Percentiles rank a stretch among this genome's conserved stretches.
Conservation (phyloP, 2,329 filamentous ascomycete species). For the Macrophomina tecta region DNA sequence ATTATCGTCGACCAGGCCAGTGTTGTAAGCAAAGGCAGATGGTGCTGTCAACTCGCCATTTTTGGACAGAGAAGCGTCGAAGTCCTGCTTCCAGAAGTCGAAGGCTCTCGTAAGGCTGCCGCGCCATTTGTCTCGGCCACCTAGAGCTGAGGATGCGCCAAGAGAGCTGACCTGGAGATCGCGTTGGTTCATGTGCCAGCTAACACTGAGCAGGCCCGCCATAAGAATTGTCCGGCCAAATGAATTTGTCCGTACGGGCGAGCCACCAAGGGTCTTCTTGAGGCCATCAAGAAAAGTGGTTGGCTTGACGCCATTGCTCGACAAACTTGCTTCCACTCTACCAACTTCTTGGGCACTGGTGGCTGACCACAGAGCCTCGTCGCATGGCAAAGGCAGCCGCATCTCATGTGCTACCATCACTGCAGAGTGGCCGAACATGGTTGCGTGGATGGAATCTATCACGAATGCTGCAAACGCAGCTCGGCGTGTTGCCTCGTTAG, state of each 20-base stretch:
- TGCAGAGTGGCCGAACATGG: slow-evolving; percentile 96
- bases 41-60: slow-evolving; percentile 45
- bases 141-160: slow-evolving; percentile 78
- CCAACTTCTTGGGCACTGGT: slow-evolving; percentile 86
- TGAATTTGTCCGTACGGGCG: slow-evolving; percentile 86
- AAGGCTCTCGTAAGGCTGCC: slow-evolving; percentile 84
- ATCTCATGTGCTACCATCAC: slow-evolving; percentile 98
- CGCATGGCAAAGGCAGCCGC: slow-evolving; percentile 86
- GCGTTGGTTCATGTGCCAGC: slow-evolving; percentile 97
- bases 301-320: slow-evolving; percentile 81
- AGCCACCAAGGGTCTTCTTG: slow-evolving; percentile 85
- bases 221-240: slow-evolving; percentile 94
- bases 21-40: slow-evolving; percentile 40
- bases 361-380: slow-evolving; percentile 91
- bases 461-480: slow-evolving; percentile 94
- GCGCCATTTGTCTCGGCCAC: slow-evolving; percentile 90
- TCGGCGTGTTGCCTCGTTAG: slow-evolving; percentile 85
- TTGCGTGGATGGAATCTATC: slow-evolving; percentile 93
- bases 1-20: slow-evolving; percentile 62
- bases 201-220: slow-evolving; percentile 90
- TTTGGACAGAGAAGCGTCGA: slow-evolving; percentile 78
- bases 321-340: slow-evolving; percentile 78
- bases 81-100: slow-evolving; percentile 91
- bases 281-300: slow-evolving; percentile 89
- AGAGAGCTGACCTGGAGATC: slow-evolving; percentile 91